phyloP scores from a whole-genome alignment of 768 basidiomycete species.

The Auriculariales sp. region DNA sequence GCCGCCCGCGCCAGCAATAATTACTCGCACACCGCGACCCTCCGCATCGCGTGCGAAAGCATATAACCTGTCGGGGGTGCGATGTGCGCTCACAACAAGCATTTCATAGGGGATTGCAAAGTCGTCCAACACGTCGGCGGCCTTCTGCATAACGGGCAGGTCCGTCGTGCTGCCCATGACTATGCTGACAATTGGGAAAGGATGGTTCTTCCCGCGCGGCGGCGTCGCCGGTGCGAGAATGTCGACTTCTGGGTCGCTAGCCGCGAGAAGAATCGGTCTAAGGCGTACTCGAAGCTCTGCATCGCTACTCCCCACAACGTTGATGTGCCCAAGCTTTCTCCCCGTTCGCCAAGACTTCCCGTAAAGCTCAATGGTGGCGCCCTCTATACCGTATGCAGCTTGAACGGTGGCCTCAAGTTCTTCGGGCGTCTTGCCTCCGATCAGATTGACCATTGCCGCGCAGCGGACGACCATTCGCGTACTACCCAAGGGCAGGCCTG shows the following conservation, averaged over 20 bases:
- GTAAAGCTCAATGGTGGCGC: constrained; percentile 78
- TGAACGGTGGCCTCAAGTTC: constrained; percentile 43
- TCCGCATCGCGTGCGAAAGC: constrained; percentile 68
- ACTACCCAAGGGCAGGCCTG: constrained; percentile 78
- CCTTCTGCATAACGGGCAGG: constrained; percentile 83
- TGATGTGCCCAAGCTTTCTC: constrained; percentile 97
- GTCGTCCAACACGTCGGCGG: constrained; percentile 67
- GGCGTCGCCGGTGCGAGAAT: constrained; percentile 35
- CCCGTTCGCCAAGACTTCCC: constrained; percentile 88
- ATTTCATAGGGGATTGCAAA: constrained; percentile 84
- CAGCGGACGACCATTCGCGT: constrained; percentile 78
- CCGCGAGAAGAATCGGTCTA: constrained; percentile 53
- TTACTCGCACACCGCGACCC: constrained; percentile 44
- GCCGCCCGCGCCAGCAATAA: constrained; percentile 96
- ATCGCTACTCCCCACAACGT: constrained; percentile 71
- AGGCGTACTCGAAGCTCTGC: constrained; percentile 55
- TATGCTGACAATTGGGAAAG: constrained; percentile 70
- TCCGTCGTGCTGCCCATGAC: constrained; percentile 99
- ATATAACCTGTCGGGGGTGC: constrained; percentile 78
- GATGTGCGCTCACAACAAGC: constrained; percentile 91
- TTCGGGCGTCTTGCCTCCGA: constrained; percentile 71
- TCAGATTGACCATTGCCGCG: constrained; percentile 86
- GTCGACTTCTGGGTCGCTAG: constrained; percentile 32
- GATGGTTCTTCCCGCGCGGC: constrained; percentile 36
- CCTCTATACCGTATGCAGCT: constrained; percentile 44